Evolutionary conservation across 192 early-diverging fungal species (phyloP), one percentile per base, ranked within the genome.

Genomic region (Coemansia reversa): DNA sequence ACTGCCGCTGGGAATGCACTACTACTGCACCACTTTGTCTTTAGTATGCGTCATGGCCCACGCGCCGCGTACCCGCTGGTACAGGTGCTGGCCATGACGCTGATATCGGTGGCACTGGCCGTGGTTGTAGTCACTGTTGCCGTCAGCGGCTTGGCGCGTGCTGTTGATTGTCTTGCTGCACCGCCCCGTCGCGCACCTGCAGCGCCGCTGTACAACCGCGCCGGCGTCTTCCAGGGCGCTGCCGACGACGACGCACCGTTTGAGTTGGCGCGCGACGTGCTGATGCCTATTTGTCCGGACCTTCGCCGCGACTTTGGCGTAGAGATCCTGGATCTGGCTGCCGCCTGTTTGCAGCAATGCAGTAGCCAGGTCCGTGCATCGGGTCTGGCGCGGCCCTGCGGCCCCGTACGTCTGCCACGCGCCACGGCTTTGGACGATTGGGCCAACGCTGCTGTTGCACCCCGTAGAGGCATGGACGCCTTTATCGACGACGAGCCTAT

Each of bases 241-340:
- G 23, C n/a, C 20, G 65, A 71, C 11, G 63, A 69, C 33, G 72
- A 62, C 4, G 33, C 59, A 12, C 57, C 66, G 58, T 66, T 74
- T 45, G 72, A 71, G 47, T 42, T 67, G 56, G 49, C 61, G 6
- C 61, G 56, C 47, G 65, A 67, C 23, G 47, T 53, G 22, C 42
- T 51, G 23, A 25, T 67, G 51, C 72, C 78, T 1, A 52, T 75
- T 39, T 25, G 51, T 22, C 72, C 78, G 1, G 78, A 80, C 30
- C 39, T 74, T 54, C 65, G 78, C 20, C 60, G 72, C 3, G 78
- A 80, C 45, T 80, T 80, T 61, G 47, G 69, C 57, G 72, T 75
- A 0, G 78, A 80, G 62, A 75, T 80, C 8, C 35, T 80, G 23
- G 78, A 80, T 59, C 59, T 80, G 48, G 78, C 78, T 23, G 73